Base-by-base conservation (phyloP, 2,329 filamentous ascomycete species). In the Coniella vitis region DNA sequence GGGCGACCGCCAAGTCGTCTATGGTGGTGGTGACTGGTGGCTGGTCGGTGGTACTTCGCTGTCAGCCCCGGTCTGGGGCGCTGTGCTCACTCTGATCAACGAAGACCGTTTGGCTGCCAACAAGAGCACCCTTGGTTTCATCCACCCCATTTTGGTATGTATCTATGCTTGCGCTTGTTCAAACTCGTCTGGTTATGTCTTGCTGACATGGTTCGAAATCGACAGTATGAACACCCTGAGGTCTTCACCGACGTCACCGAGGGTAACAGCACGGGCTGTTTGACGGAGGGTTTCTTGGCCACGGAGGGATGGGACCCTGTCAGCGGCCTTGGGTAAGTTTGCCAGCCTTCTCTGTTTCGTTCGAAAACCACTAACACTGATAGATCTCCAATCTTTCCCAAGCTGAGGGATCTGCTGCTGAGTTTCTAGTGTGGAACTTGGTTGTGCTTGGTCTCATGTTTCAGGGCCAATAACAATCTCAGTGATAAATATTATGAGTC, bases 41-140 rank as follows among this genome's bases (percentile, higher is more conserved):
- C 31, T 22, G 12, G 53, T 62, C 20, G 70, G 69, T 16, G 78
- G 78, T 13, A 78, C 73, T 3, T 74, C 69, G 21, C 75, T 79
- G 32, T 73, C 81, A 0, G 64, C 77, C 0, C 84, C 84, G 0
- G 65, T 78, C 0, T 76, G 78, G 31, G 75, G 78, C 1, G 75
- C 71, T 5, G 69, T 85, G 38, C 66, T 86, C 35, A 69, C 76
- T 1, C 70, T 86, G 3, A 64, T 86, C 48, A 86, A 86, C 55
- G 81, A 84, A 55, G 78, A 75, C 1, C 66, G 78, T 32, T 61
- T 83, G n/a, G 63, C 69, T 0, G 65, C 62, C 7, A 74, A 74
- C 3, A 71, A 75, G 58, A 53, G 47, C 16, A 58, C 65, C 2
- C 52, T 72, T 0, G 64, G 65, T 4, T 67, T 66, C 44, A 55